Base-by-base conservation (phyloP, 176 grass and related monocot species). In the Oryza glumipatula region DNA sequence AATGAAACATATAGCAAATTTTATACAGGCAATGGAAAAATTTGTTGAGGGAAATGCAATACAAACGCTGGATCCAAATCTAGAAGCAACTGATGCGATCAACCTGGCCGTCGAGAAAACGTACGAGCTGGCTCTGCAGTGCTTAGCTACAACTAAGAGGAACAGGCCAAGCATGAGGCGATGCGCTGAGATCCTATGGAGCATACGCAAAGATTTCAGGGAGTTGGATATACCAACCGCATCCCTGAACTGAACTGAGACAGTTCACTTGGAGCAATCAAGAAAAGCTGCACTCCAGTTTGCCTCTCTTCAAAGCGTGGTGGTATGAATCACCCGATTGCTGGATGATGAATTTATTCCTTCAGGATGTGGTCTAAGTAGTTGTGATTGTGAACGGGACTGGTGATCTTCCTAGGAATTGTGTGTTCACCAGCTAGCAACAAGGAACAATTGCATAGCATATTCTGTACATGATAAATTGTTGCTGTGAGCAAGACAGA, bases 171-270 rank as follows among this genome's bases (percentile, higher is more conserved):
- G 84, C 48, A 97, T 97, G 94, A 91, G 80, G 84, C 83, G 89
- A 36, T 91, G 91, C 8, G 89, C 89, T 13, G 87, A 97, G 88
- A 89, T 94, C 11, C 70, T 97, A 22, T 97, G 94, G 94, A 90
- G 54, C 19, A 94, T 97, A 92, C 84, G 94, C 17, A 97, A 92
- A 84, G 86, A 94, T 74, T 97, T 84, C 77, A 91, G 87, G 45
- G 84, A 97, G 49, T 71, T 92, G 35, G 56, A 81, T 52, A 33
- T 71, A 83, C 80, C 76, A 69, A 80, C 85, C 24, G 46, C 49
- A 41, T 48, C 80, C 24, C 52, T 67, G 76, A 87, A 60, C 52
- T 67, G 76, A 87, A 58, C 65, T 76, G 81, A 91, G 39, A 46
- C 39, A 66, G 76, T n/a, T 87, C 70, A 26, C 76, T 22, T 71